A percentile compares a stretch with the other conserved stretches of the same genome.
Evolutionary conservation across 805 yeast species (phyloP).

Genomic region (Kodamaea hsintzibuensis): DNA sequence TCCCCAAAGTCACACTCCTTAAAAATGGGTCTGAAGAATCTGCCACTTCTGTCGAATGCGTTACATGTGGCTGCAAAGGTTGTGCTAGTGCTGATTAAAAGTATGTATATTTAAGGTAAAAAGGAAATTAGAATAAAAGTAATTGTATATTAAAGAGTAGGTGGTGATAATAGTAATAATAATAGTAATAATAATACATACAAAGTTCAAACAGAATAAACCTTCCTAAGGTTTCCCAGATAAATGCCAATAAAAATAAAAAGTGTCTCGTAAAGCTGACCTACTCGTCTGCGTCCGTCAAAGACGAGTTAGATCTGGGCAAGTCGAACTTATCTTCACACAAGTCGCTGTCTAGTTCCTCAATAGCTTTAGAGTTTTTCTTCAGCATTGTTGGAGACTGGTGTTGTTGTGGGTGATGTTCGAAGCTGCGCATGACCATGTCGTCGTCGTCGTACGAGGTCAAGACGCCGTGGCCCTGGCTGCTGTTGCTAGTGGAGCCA

Average conservation of each 20-base stretch:
- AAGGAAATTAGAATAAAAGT: too few species aligned
- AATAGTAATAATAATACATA: slow-evolving; percentile 6
- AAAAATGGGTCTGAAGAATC: slow-evolving; percentile 23
- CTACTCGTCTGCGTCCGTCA: slow-evolving; percentile 13
- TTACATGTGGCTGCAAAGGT: slow-evolving; percentile 84
- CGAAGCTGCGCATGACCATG: slow-evolving; percentile 43
- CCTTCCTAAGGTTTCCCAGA: slow-evolving; percentile 4
- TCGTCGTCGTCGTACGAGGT: slow-evolving; percentile 48
- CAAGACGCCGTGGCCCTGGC: slow-evolving; percentile 15
- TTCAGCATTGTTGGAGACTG: slow-evolving; percentile 12
- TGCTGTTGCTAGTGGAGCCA: slow-evolving; percentile 6
- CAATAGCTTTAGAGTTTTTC: not conserved
- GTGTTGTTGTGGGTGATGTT: slow-evolving; percentile 22
- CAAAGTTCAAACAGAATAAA: not conserved
- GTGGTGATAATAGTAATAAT: not conserved
- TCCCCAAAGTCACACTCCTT: slow-evolving; percentile 61
- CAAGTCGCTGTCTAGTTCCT: not conserved
- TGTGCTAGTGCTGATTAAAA: slow-evolving; percentile 72
- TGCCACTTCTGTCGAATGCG: slow-evolving; percentile 48
- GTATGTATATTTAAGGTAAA: too few species aligned
- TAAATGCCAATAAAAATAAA: not conserved
- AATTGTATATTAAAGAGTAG: not conserved
- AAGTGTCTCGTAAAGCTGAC: slow-evolving; percentile 1
- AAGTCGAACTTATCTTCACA: slow-evolving; percentile 3
- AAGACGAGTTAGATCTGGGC: slow-evolving; percentile 6